phyloP scores from a whole-genome alignment of 129 eudicot species.

The Escallonia herrerae region DNA sequence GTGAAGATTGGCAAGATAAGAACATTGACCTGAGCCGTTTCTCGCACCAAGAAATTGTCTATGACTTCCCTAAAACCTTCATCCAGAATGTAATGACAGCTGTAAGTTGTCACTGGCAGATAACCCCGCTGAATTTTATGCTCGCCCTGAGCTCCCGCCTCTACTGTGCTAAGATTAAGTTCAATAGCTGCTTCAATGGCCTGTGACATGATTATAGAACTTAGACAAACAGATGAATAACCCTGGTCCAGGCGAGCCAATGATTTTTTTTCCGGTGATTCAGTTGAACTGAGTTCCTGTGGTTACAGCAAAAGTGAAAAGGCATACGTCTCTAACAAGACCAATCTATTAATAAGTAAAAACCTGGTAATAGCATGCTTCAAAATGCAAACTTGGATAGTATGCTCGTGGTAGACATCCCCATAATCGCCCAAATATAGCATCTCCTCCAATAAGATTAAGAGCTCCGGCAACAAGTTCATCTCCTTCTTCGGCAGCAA shows the following conservation, averaged over 20 bases:
- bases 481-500: slow-evolving; percentile 78
- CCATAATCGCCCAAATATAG: slow-evolving; percentile 92
- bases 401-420: slow-evolving; percentile 84
- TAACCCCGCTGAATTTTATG: slow-evolving; percentile 95
- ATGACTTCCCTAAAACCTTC: slow-evolving; percentile 72
- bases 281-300: not conserved
- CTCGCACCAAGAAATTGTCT: slow-evolving; percentile 68
- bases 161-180: slow-evolving; percentile 77
- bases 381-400: slow-evolving; percentile 93
- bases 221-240: not conserved
- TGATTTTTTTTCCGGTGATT: not conserved
- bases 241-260: not conserved
- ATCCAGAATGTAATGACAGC: slow-evolving; percentile 83
- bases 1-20: not conserved
- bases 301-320: too few relatives aligned
- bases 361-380: slow-evolving; percentile 99
- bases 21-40: slow-evolving; percentile 67
- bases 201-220: slow-evolving; percentile 24
- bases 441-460: slow-evolving; percentile 92
- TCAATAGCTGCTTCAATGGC: slow-evolving; percentile 99
- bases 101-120: slow-evolving; percentile 80
- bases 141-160: slow-evolving; percentile 99
- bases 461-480: slow-evolving; percentile 92
- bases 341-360: not conserved
- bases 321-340: not conserved